Evolutionary conservation across 495 filamentous ascomycete genomes (phyloP).

Genomic region (Geoglossum glabrum): DNA sequence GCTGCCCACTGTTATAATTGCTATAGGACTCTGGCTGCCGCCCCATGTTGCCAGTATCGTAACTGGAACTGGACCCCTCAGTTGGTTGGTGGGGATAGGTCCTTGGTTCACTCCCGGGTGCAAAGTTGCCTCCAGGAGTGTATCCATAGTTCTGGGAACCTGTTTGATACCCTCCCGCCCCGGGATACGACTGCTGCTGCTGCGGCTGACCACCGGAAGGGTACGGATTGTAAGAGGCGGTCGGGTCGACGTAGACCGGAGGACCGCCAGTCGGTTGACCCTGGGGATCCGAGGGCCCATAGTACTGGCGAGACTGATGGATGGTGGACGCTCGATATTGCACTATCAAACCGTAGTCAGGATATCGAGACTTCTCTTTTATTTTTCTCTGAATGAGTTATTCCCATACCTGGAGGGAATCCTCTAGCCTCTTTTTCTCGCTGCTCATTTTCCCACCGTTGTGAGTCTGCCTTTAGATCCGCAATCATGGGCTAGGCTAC

Average conservation of each 20-base stretch:
- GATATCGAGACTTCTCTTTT: neutral
- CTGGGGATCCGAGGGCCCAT: neutral
- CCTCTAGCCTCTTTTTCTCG: neutral
- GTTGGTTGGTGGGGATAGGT: neutral
- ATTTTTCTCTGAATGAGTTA: neutral
- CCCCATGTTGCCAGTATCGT: neutral
- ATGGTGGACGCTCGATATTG: neutral
- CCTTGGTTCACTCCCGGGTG: neutral
- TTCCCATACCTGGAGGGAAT: neutral
- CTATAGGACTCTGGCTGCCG: neutral
- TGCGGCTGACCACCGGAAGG: neutral
- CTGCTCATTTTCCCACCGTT: slow-evolving; percentile 40
- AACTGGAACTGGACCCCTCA: neutral
- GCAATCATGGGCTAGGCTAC: slow-evolving; percentile 57
- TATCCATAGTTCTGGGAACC: neutral
- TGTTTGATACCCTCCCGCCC: neutral
- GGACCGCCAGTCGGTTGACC: neutral
- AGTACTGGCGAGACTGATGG: slow-evolving; percentile 1
- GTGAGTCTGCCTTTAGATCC: slow-evolving; percentile 67
- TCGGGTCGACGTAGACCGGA: neutral
- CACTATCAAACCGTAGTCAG: neutral
- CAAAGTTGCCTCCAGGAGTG: neutral
- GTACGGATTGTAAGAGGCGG: neutral
- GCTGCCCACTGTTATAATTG: neutral
- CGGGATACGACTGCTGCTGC: neutral